Evolutionary conservation across 495 filamentous ascomycete species (phyloP), one percentile per base, ranked within the genome.

Genomic region (Usnea hakonensis): DNA sequence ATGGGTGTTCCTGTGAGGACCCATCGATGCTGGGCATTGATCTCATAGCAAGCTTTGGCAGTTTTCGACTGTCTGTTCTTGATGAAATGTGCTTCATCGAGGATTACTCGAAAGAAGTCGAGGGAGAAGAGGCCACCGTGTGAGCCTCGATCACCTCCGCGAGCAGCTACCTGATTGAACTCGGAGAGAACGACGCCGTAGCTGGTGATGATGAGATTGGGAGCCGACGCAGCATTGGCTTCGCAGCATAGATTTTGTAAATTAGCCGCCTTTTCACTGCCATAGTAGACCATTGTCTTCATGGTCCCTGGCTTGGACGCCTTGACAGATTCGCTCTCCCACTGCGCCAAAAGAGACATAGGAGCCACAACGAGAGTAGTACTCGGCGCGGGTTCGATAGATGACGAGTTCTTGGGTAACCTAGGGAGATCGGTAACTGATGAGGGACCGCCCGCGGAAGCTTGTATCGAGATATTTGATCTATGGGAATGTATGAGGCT

Each of bases 281-380:
- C 94, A 71, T 98, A 97, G 73, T 98, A 98, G 33, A 97, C 80
- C 61, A 95, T 79, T 16, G 85, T 85, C 70, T 88, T 93, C 77
- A 97, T 71, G 0, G 88, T 88, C 13, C 90, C 92, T 6, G 85
- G 78, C 61, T 85, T 83, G 1, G 91, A 96, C 13, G 93, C 91
- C 61, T 90, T 95, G 64, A 90, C 80, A 7, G 95, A 89, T 72
- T 98, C 94, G 61, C 90, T 95, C 69, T 96, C 88, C 94, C 94
- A 98, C 70, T 98, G 94, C 1, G 92, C 83, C 23, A 98, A 79
- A 3, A 98, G 77, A 8, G 92, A 96, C 81, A 96, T 97, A 3
- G 94, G 94, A 1, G 94, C 94, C 37, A 98, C 85, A 6, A 98
- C 95, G 5, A 98, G 79, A 7, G 94, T 97, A 2, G 95, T 97